Base-by-base conservation (phyloP, 129 eudicot species). In the Gnaphalium uliginosum region DNA sequence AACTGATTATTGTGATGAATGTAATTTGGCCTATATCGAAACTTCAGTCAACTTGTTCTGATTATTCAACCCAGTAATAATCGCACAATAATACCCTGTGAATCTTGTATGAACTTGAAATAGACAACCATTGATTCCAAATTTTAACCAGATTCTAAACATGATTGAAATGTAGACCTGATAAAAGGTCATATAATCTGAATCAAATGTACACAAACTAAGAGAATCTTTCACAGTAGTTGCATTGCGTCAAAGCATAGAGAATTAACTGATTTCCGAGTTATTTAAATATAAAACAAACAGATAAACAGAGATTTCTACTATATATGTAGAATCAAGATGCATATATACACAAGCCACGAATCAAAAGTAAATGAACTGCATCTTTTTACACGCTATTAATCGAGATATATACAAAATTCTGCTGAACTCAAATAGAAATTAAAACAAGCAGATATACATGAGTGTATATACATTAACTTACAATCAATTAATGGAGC, bases 61-160 rank as follows among this genome's bases (percentile, higher is more conserved):
- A 3, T 59, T 57, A 30, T 14, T 10, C 65, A 8, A 66, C 9
- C n/a, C 5, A 0, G 17, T 24, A 2, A 7, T 60, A 24, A 2
- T 22, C 6, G 5, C 6, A 22, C 25, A 22, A 59, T 24, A 59
- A 24, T 13, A 24, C 66, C 32, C 33, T 14, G 5, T 3, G 5
- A 24, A 24, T 59, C 66, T 59, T 23, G 17, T 68, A 13, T 41
- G 35, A 37, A 25, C 17, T 48, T 17, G 25, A 19, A 7, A 69
- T 46, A 48, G 11, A 29, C 50, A 75, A 43, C 22, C 33, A 62
- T 17, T 75, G 75, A 58, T 77, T 9, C 9, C 5, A 56, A 68
- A 41, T 57, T n/a, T 68, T 68, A 68, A 19, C 50, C 58, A 39
- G 62, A 77, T 77, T 54, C 56, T 24, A 48, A 50, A 56, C n/a